Evolutionary conservation across 768 basidiomycete species (phyloP), one percentile per base, ranked within the genome.

Genomic region (Suillus clintonianus): DNA sequence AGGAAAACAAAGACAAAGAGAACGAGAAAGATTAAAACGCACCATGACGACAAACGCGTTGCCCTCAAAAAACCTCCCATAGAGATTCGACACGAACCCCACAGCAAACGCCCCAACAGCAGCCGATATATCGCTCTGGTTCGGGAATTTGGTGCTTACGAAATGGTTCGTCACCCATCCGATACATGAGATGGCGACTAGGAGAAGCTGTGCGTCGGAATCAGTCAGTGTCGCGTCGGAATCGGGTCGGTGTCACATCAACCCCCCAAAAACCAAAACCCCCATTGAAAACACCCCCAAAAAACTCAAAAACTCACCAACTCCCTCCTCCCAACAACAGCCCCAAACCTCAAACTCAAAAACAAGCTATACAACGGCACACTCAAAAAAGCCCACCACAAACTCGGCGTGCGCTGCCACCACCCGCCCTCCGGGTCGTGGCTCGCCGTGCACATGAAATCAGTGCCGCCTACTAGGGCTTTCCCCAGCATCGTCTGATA

Each of bases 21-120:
- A n/a, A n/a, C n/a, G n/a, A n/a, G n/a, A n/a, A n/a, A n/a, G n/a
- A n/a, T n/a, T n/a, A 27, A 27, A 27, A 27, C 82, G 41, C 48
- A 91, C 90, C 86, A 93, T 92, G 64, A 94, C 86, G 24, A 92
- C 90, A 71, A 94, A 94, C 1, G 90, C 86, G 58, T 89, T 87
- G 14, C 91, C 90, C 4, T 81, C 78, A 69, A 89, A 88, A 73
- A 93, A 83, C 45, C 89, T 85, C 3, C 88, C 89, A 65, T 91
- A 94, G 5, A 94, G 47, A 72, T 94, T 94, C 36, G 92, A 84
- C 55, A 93, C 79, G 61, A 94, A 78, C 7, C 93, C 92, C 47
- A 95, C 92, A 1, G 89, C 87, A 69, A 95, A 92, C 2, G 90
- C 89, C 81, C 89, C 93, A 62, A 92, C 84, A 2, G 91, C 91